Conservation (phyloP, 2,329 filamentous ascomycete species). For the Phaeomoniella chlamydospora region DNA sequence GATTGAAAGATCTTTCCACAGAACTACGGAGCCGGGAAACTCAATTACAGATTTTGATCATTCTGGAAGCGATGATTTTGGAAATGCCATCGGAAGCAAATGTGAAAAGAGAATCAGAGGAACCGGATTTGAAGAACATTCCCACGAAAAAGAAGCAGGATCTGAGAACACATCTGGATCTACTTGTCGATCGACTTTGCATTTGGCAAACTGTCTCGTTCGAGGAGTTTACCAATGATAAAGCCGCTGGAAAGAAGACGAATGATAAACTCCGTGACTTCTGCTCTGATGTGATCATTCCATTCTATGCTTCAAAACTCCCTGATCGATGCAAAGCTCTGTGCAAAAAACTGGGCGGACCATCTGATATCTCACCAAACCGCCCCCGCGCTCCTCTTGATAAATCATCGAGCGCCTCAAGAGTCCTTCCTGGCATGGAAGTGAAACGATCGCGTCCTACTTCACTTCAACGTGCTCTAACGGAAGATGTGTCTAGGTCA, state of each 20-base stretch:
- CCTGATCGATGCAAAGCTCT: conserved; percentile 31
- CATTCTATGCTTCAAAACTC: conserved; percentile 32
- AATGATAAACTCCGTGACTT: conserved; percentile 33
- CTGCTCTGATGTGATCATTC: conserved; percentile 33
- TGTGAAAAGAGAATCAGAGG: conserved; percentile 7
- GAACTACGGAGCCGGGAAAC: conserved; percentile 32
- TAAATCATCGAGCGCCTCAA: conserved; percentile 13
- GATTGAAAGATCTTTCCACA: conserved; percentile 20
- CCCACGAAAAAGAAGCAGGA: conserved; percentile 25
- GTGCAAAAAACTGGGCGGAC: conserved; percentile 31
- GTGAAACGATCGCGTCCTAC: conserved; percentile 16
- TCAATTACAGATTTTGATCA: conserved; percentile 33
- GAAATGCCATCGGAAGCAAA: conserved; percentile 13
- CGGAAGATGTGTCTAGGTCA: conserved; percentile 18
- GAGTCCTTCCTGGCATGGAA: conserved; percentile 13
- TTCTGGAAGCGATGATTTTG: conserved; percentile 31
- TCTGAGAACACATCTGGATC: conserved; percentile 27
- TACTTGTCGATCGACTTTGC: conserved; percentile 32
- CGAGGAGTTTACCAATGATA: conserved; percentile 18
- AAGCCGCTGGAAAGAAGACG: conserved; percentile 16
- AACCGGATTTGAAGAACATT: conserved; percentile 9
- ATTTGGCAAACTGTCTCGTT: conserved; percentile 35
- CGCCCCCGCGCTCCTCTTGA: conserved; percentile 17
- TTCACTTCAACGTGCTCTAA: conserved; percentile 29
- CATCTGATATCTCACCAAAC: conserved; percentile 20